phyloP scores from a whole-genome alignment of 2,329 filamentous ascomycete genomes.

The Penicillium janthinellum region DNA sequence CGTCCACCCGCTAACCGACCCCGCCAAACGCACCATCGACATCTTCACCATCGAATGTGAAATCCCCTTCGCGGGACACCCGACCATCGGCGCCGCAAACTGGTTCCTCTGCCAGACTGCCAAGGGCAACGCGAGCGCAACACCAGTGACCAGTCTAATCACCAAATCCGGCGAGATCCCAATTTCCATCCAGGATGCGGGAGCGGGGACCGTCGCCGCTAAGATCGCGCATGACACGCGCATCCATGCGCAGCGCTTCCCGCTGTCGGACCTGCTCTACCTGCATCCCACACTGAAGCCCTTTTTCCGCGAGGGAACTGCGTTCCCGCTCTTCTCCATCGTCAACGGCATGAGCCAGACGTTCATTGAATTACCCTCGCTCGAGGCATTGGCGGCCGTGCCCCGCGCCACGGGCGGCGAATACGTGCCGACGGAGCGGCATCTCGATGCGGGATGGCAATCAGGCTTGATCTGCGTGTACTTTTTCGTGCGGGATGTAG shows the following conservation, averaged over 20 bases:
- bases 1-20: constrained; percentile 40
- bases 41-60: constrained; percentile 57
- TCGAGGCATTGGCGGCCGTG: constrained; percentile 58
- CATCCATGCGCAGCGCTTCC: constrained; percentile 35
- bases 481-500: constrained; percentile 42
- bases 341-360: constrained; percentile 57
- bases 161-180: constrained; percentile 61
- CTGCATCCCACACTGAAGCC: constrained; percentile 31
- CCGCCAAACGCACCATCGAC: constrained; percentile 43
- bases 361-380: constrained; percentile 62
- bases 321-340: constrained; percentile 40
- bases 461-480: constrained; percentile 34
- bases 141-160: constrained; percentile 41
- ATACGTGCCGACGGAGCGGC: constrained; percentile 19
- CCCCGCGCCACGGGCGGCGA: constrained; percentile 29
- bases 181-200: constrained; percentile 6
- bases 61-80: constrained; percentile 61
- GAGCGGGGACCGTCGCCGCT: constrained; percentile 28
- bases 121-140: constrained; percentile 6
- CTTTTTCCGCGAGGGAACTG: constrained; percentile 16
- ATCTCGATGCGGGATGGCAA: constrained; percentile 40
- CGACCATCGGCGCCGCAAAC: constrained; percentile 58
- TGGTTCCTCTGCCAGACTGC: constrained; percentile 43
- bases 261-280: constrained; percentile 26
- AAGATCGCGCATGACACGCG: constrained; percentile 41